These are phyloP conservation scores for Tieghemostelium lacteum DNA, from an alignment of 78 protist genomes.

Conservation along the genomic window DNA sequence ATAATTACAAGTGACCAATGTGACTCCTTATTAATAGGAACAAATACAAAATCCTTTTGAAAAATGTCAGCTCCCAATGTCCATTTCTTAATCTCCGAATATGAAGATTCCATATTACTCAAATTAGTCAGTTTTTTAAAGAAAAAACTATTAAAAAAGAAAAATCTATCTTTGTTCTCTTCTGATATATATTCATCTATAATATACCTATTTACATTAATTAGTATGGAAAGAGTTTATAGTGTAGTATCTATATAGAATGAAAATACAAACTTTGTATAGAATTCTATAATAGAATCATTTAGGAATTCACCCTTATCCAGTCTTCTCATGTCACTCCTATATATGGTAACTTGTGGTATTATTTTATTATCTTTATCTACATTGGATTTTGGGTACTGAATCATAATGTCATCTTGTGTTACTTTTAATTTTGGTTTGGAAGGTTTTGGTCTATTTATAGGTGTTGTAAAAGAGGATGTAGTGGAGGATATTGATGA, in stretches of 20 bases:
- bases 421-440: background rate
- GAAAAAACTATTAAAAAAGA: conserved; percentile 77
- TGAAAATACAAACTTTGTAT: conserved; percentile 16
- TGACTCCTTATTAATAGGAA: conserved; percentile 72
- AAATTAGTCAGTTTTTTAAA: conserved; percentile 29
- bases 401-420: conserved; percentile 2
- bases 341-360: conserved; percentile 52
- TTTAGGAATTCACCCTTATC: conserved; percentile 67
- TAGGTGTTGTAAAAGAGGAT: background rate
- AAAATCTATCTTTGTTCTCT: background rate
- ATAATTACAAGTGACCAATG: conserved; percentile 74
- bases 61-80: conserved; percentile 64
- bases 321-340: conserved; percentile 49
- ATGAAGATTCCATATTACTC: background rate
- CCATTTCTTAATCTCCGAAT: conserved; percentile 67
- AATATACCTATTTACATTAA: conserved; percentile 49
- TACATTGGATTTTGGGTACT: conserved; percentile 16
- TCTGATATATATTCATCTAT: conserved; percentile 13
- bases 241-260: background rate
- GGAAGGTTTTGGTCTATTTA: background rate
- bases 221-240: background rate
- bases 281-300: conserved; percentile 75
- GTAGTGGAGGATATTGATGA: background rate
- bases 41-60: conserved; percentile 72
- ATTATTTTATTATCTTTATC: background rate